Evolutionary conservation across 768 basidiomycete genomes (phyloP).

Genomic region (Trichaptum fuscoviolaceum): DNA sequence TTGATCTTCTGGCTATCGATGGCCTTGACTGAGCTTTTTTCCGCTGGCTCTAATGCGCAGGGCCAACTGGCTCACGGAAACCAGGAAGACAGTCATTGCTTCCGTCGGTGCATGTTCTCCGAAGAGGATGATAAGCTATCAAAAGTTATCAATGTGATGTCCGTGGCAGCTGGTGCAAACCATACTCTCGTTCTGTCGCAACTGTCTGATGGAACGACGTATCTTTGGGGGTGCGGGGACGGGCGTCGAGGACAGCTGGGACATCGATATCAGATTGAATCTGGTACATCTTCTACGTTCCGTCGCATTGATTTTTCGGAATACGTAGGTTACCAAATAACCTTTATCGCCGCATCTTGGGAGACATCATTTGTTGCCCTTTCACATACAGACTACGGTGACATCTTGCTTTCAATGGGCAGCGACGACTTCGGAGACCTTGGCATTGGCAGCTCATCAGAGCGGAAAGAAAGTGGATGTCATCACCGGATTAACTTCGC

Average conservation of each 20-base stretch:
- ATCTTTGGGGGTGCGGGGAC: constrained; percentile 76
- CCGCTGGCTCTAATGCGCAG: constrained; percentile 45
- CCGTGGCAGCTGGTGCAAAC: constrained; percentile 65
- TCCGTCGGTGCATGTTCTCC: constrained; percentile 32
- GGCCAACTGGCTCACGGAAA: constrained; percentile 41
- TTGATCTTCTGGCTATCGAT: not conserved
- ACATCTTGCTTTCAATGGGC: constrained; percentile 73
- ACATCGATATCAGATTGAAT: constrained; percentile 24
- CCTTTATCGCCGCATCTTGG: constrained; percentile 66
- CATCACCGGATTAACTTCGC: constrained; percentile 27
- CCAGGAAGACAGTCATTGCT: constrained; percentile 34
- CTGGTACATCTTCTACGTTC: constrained; percentile 34
- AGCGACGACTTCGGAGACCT: constrained; percentile 81
- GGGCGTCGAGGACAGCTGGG: constrained; percentile 72
- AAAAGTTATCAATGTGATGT: not conserved
- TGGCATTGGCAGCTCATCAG: constrained; percentile 40
- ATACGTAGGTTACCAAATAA: constrained; percentile 37
- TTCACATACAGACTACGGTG: constrained; percentile 33
- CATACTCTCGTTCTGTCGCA: constrained; percentile 67
- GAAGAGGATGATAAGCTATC: not conserved
- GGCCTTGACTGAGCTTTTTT: constrained; percentile 4
- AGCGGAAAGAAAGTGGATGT: constrained; percentile 12
- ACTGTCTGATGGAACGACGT: constrained; percentile 25
- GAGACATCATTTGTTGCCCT: constrained; percentile 77
- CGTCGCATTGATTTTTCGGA: constrained; percentile 40